Base-by-base conservation (phyloP, 78 protist genomes). In the Paulinella micropora region DNA sequence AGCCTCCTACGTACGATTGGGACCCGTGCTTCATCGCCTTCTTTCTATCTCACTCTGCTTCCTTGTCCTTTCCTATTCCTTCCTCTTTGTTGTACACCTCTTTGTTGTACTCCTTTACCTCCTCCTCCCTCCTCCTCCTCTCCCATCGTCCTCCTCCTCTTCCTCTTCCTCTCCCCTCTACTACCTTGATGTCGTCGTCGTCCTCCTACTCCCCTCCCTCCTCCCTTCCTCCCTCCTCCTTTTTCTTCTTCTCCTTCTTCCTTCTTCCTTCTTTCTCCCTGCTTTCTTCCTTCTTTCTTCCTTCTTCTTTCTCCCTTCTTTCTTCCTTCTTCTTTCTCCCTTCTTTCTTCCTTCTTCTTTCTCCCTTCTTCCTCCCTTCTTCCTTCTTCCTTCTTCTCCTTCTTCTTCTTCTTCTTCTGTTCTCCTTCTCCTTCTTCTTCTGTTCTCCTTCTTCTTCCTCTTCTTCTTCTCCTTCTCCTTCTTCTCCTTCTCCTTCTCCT, bases 351-450 rank as follows among this genome's bases (percentile, higher is more conserved):
- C 35, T 6, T 81, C 37, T 81, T 9, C 85, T 36, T 6, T 9
- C 9, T 6, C 85, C 9, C 51, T 6, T 6, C 6, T 6, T 6
- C 9, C 37, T 6, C 9, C 37, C 37, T 81, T 9, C 37, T 34
- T 6, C 51, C 9, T 6, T 6, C 34, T n/a, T 15, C 34, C 51
- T n/a, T 39, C 87, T n/a, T 83, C 51, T 38, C 28, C 51, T n/a
- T 83, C 87, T n/a, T 83, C 87, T n/a, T 83, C 87, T n/a, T 83
- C 87, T n/a, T 83, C 87, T n/a, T 83, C 87, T n/a, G 23, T n/a
- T 38, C 34, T 38, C 37, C 23, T n/a, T 15, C 15, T 38, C 15
- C n/a, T n/a, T n/a, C n/a, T n/a, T n/a, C n/a, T n/a, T n/a, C n/a
- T n/a, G n/a, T n/a, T n/a, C n/a, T n/a, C 23, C 87, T 15, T 26